Percentiles rank a stretch among this genome's conserved stretches.
Evolutionary conservation across 306 rosid species (phyloP).

Genomic region (Prunus davidiana): DNA sequence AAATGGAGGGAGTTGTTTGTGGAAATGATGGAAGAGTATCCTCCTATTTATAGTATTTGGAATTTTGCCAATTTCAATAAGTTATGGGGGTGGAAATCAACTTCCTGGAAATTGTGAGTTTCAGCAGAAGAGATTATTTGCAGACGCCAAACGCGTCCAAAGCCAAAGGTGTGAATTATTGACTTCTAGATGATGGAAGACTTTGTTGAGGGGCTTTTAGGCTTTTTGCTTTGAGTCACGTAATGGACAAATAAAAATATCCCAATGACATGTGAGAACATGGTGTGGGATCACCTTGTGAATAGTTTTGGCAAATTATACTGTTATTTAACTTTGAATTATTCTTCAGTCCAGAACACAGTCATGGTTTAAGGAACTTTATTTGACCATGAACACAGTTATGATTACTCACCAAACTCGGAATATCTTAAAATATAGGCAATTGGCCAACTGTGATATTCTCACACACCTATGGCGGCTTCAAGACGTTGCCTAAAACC

Average conservation of each 20-base stretch:
- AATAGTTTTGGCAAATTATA: too few species aligned
- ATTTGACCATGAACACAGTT: too few species aligned
- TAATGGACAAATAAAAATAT: background rate
- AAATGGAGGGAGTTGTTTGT: background rate
- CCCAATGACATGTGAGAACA: too few species aligned
- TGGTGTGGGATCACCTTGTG: too few species aligned
- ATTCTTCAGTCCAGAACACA: too few species aligned
- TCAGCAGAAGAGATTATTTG: background rate
- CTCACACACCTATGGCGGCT: too few species aligned
- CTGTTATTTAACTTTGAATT: too few species aligned
- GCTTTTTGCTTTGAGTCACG: background rate
- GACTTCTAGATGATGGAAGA: constrained; percentile 11
- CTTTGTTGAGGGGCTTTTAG: background rate
- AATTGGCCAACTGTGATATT: too few species aligned
- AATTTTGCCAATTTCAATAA: background rate
- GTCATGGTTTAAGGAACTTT: too few species aligned
- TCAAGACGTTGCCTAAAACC: background rate
- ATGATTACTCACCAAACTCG: background rate
- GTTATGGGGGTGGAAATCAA: background rate
- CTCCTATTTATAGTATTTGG: background rate
- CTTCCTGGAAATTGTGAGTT: background rate
- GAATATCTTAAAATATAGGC: background rate
- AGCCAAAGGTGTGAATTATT: background rate
- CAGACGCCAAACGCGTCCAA: background rate
- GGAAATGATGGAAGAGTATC: background rate